A percentile compares a stretch with the other conserved stretches of the same genome.
These are phyloP conservation scores for Stephania yunnanensis DNA, from an alignment of 164 flowering plant genomes.

Conservation along the genomic window DNA sequence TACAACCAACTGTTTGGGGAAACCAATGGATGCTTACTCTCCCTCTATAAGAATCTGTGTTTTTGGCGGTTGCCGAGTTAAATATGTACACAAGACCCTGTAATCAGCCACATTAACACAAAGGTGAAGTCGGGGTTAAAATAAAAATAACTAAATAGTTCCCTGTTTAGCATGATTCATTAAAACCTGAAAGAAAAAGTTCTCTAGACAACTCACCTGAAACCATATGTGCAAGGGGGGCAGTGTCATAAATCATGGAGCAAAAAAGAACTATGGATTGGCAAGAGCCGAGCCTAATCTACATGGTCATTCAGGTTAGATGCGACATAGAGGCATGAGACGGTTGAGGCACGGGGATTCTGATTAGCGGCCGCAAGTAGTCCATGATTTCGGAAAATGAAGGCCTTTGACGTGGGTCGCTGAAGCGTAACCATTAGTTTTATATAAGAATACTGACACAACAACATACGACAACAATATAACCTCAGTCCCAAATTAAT, in stretches of 20 bases:
- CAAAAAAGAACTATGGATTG: conserved; percentile 18
- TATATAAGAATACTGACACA: neutral
- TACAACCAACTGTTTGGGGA: neutral
- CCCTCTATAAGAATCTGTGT: conserved; percentile 5
- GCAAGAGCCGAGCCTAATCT: conserved; percentile 19
- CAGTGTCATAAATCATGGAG: conserved; percentile 18
- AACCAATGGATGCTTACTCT: neutral
- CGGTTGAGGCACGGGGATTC: conserved; percentile 42
- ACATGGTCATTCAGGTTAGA: conserved; percentile 25
- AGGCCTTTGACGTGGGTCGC: conserved; percentile 89
- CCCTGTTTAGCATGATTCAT: neutral
- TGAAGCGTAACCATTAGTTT: conserved; percentile 26
- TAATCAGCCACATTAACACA: neutral
- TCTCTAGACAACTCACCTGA: conserved; percentile 22
- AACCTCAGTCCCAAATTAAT: too few species aligned
- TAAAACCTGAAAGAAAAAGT: neutral
- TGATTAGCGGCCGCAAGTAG: conserved; percentile 51
- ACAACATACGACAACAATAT: too few species aligned
- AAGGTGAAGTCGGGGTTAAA: neutral
- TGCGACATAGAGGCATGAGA: conserved; percentile 28
- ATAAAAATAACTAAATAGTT: neutral
- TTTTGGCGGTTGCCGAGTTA: neutral
- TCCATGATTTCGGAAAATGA: conserved; percentile 76
- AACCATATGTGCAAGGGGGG: conserved; percentile 15
- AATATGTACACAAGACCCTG: conserved; percentile 13